Evolutionary conservation across 148 eudicot genomes (phyloP).

Genomic region (Rhododendron molle): DNA sequence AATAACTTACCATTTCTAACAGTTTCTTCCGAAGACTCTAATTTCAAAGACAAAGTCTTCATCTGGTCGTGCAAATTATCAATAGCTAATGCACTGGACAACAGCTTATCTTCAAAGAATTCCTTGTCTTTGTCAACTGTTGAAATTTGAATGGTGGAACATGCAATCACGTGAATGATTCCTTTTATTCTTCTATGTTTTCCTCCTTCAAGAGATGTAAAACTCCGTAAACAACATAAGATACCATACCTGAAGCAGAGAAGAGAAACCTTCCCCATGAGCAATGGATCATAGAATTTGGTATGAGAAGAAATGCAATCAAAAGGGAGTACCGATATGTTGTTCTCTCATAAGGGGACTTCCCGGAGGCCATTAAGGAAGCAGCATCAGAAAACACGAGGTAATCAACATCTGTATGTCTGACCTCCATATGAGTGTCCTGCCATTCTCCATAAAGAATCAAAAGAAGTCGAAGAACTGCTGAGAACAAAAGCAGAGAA

Average conservation of each 20-base stretch:
- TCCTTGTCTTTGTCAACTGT: constrained; percentile 84
- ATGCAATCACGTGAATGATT: background rate
- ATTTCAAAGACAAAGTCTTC: constrained; percentile 52
- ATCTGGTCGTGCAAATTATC: constrained; percentile 59
- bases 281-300: constrained; percentile 67
- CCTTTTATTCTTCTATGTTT: background rate
- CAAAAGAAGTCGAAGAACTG: constrained; percentile 50
- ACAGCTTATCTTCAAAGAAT: constrained; percentile 52
- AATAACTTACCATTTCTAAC: constrained; percentile 53
- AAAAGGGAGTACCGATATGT: constrained; percentile 90
- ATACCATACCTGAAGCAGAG: constrained; percentile 76
- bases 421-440: constrained; percentile 86
- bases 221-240: constrained; percentile 7
- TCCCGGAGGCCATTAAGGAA: constrained; percentile 56
- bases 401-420: constrained; percentile 93
- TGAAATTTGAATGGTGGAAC: background rate
- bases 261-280: constrained; percentile 90
- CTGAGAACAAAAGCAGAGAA: constrained; percentile 60
- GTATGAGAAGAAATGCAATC: constrained; percentile 76
- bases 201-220: background rate
- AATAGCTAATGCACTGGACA: constrained; percentile 48
- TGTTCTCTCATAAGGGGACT: constrained; percentile 81
- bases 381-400: constrained; percentile 96
- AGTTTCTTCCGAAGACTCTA: constrained; percentile 65
- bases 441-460: constrained; percentile 97